A percentile compares a stretch with the other conserved stretches of the same genome.
Conservation (phyloP, 192 early-diverging fungal species). For the Powellomyces hirtus region DNA sequence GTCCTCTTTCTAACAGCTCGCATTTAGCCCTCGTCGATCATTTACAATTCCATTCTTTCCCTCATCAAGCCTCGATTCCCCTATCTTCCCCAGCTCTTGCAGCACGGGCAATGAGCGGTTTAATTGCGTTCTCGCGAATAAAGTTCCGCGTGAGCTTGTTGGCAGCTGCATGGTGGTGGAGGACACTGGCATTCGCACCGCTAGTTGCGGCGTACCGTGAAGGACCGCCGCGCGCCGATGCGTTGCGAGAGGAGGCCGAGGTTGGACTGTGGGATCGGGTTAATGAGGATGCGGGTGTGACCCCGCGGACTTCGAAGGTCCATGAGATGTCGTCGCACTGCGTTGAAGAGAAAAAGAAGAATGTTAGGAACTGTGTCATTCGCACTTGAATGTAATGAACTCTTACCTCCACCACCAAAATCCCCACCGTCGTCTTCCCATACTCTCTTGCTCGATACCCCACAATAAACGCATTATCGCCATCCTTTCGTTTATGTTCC, state of each 20-base stretch:
- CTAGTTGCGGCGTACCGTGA: background rate
- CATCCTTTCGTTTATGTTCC: conserved; percentile 11
- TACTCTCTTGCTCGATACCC: conserved; percentile 40
- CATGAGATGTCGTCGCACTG: conserved; percentile 32
- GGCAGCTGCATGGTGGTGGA: background rate
- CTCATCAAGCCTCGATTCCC: background rate
- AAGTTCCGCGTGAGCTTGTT: conserved; percentile 13
- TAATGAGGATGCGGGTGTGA: conserved; percentile 5
- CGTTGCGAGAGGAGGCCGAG: background rate
- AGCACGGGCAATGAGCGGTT: conserved; percentile 4
- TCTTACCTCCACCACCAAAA: conserved; percentile 47
- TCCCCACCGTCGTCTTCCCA: conserved; percentile 41
- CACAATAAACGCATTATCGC: conserved; percentile 45
- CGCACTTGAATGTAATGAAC: background rate
- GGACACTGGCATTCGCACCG: background rate
- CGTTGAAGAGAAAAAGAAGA: background rate
- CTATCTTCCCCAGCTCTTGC: background rate
- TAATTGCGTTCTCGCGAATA: conserved; percentile 21
- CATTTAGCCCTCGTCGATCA: no score
- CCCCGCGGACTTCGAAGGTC: conserved; percentile 32
- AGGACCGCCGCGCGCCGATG: background rate
- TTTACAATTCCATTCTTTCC: no score
- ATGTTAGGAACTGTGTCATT: background rate
- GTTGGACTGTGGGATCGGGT: background rate
- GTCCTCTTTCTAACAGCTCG: no score